These are phyloP conservation scores for Malus sieversii DNA, from an alignment of 306 rosid species.

Conservation along the genomic window DNA sequence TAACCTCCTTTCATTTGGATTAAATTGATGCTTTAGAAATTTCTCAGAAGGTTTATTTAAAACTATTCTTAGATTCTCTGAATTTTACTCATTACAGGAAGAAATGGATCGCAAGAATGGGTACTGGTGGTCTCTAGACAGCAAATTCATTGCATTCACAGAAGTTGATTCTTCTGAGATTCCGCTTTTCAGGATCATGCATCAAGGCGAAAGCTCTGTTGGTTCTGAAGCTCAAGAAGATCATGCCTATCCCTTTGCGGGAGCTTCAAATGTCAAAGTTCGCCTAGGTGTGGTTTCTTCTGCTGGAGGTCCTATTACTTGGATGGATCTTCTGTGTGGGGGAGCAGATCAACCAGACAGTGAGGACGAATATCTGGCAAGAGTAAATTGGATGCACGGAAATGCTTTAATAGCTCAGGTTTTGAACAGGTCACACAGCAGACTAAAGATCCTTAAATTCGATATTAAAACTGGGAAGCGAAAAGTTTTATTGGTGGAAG, in stretches of 20 bases:
- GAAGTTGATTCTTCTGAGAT: conserved; percentile 83
- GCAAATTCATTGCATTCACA: conserved; percentile 87
- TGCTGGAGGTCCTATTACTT: conserved; percentile 58
- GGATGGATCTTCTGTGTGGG: conserved; percentile 96
- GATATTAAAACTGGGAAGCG: conserved; percentile 64
- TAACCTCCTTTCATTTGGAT: not conserved
- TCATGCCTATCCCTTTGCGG: conserved; percentile 92
- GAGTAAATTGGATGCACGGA: conserved; percentile 92
- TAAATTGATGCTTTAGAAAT: not conserved
- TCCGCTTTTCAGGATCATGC: conserved; percentile 91
- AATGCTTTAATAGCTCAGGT: conserved; percentile 70
- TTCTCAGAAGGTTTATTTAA: conserved; percentile 4
- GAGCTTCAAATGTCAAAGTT: conserved; percentile 84
- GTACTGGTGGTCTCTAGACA: conserved; percentile 95
- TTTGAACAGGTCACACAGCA: conserved; percentile 75
- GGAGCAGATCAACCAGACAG: conserved; percentile 34
- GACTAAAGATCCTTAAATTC: conserved; percentile 60
- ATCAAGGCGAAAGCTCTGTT: conserved; percentile 78
- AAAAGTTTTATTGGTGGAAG: conserved; percentile 62
- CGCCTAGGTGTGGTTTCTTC: conserved; percentile 79
- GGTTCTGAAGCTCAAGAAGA: conserved; percentile 93
- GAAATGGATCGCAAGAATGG: conserved; percentile 96
- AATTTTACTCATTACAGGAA: conserved; percentile 55
- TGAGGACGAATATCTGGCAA: conserved; percentile 80
- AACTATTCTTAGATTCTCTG: conserved; percentile 5